phyloP scores from a whole-genome alignment of 768 basidiomycete genomes.

The Sporobolomyces roseus region DNA sequence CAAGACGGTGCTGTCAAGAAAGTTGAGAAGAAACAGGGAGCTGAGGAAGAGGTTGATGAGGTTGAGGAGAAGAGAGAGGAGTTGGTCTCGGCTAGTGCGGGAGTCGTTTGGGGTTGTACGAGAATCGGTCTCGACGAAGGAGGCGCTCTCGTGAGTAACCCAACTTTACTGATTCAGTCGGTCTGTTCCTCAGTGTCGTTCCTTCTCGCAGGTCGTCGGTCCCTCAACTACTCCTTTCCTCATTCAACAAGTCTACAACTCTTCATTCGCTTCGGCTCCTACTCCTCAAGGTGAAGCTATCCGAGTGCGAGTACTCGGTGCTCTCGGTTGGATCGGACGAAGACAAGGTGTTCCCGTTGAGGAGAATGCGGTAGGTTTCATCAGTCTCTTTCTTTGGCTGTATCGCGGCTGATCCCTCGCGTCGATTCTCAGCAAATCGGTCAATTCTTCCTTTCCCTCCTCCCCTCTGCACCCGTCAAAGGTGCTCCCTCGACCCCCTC shows the following conservation, averaged over 20 bases:
- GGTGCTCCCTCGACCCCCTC: conserved; percentile 3
- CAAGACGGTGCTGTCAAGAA: conserved; percentile 3
- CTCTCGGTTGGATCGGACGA: conserved; percentile 48
- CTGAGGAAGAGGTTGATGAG: conserved; percentile 39
- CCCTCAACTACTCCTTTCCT: conserved; percentile 34
- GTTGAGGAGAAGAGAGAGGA: conserved; percentile 47
- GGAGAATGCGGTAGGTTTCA: conserved; percentile 49
- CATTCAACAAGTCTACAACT: conserved; percentile 22
- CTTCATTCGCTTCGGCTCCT: conserved; percentile 27
- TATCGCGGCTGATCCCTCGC: no score
- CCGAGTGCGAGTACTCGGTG: conserved; percentile 47
- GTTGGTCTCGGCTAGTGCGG: conserved; percentile 46
- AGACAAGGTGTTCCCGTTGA: conserved; percentile 45
- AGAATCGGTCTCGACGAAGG: conserved; percentile 42
- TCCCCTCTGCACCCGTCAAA: conserved; percentile 12
- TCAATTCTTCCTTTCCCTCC: conserved; percentile 45
- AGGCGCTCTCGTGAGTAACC: conserved; percentile 15
- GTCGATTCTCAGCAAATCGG: conserved; percentile 45
- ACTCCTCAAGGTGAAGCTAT: conserved; percentile 38
- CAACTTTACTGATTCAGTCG: not conserved
- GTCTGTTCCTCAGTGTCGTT: no score
- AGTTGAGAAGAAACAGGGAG: conserved; percentile 33
- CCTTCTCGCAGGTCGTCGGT: conserved; percentile 17
- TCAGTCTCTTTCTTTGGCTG: not conserved
- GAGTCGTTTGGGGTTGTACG: conserved; percentile 44